Evolutionary conservation across 768 basidiomycete genomes (phyloP).

Genomic region (Lentinula detonsa): DNA sequence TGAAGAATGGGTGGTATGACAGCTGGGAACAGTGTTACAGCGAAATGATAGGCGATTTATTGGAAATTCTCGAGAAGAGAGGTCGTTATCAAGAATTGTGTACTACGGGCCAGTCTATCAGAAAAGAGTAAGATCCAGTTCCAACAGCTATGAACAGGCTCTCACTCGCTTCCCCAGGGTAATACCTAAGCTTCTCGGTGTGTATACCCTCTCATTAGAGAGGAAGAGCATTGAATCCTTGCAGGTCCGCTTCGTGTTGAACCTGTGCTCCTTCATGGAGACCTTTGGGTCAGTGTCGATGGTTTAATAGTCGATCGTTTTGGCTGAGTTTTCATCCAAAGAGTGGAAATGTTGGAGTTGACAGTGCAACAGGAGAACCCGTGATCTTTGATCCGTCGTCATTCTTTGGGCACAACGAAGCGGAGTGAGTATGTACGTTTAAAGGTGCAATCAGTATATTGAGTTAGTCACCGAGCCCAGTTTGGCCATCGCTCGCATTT

Average conservation of each 20-base stretch:
- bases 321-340: conserved; percentile 16
- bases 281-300: conserved; percentile 56
- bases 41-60: conserved; percentile 53
- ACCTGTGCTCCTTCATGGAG: conserved; percentile 73
- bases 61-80: conserved; percentile 37
- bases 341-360: conserved; percentile 72
- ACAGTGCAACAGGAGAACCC: conserved; percentile 46
- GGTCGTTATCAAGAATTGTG: conserved; percentile 41
- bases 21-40: conserved; percentile 68
- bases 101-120: conserved; percentile 44
- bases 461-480: conserved; percentile 25
- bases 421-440: conserved; percentile 47
- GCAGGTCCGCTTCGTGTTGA: conserved; percentile 44
- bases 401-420: conserved; percentile 77
- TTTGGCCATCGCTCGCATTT: conserved; percentile 73
- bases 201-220: conserved; percentile 14
- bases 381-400: conserved; percentile 77
- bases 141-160: not conserved
- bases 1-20: conserved; percentile 67
- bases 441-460: not conserved
- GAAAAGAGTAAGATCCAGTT: conserved; percentile 31
- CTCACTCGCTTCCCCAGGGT: conserved; percentile 35
- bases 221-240: not conserved
- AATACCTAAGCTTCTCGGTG: conserved; percentile 64
- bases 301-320: not conserved